Base-by-base conservation (phyloP, 306 rosid species). In the Cicer judaicum region DNA sequence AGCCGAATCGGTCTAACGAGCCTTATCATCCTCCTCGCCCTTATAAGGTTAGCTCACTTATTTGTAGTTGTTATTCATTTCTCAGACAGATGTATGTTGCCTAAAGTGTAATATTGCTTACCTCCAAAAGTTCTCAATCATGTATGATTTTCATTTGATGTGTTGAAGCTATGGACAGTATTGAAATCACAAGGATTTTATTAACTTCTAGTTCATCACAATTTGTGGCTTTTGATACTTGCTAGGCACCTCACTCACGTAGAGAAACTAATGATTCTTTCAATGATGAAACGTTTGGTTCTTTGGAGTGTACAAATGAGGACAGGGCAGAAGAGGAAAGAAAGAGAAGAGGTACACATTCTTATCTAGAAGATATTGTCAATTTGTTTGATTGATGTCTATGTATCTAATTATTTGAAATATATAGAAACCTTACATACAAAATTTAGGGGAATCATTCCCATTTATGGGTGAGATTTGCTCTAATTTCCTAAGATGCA, bases 1-100 rank as follows among this genome's bases (percentile, higher is more conserved):
- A 82, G 81, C 88, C 78, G 44, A 87, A 68, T 84, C 84, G 76
- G 83, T 86, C 88, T 74, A 92, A 73, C 34, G 99, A 92, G 63
- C 99, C 99, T 9, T 94, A 92, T 80, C 99, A 92, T 14, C 97
- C 92, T 73, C 97, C 99, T 16, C 96, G 95, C 12, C 97, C 97
- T 39, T 94, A 94, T 73, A 94, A 92, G 93, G 99, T 90, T 65
- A 63, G 77, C 55, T 66, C 55, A 67, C 21, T 67, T 47, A 46
- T n/a, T 21, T 64, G 16, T 63, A 52, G 42, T 62, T 83, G 78
- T 70, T 74, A 43, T 61, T 70, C 74, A 34, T 61, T 43, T 64
- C 59, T 68, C 55, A 53, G 56, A 40, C 24, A 19, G n/a, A 18
- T 56, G 14, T 66, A 67, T 79, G 56, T 49, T 56, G 70, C 75